Evolutionary conservation across 352 stramenopile genomes (phyloP), one percentile per base, ranked within the genome.

Genomic region (Phytopythium litorale): DNA sequence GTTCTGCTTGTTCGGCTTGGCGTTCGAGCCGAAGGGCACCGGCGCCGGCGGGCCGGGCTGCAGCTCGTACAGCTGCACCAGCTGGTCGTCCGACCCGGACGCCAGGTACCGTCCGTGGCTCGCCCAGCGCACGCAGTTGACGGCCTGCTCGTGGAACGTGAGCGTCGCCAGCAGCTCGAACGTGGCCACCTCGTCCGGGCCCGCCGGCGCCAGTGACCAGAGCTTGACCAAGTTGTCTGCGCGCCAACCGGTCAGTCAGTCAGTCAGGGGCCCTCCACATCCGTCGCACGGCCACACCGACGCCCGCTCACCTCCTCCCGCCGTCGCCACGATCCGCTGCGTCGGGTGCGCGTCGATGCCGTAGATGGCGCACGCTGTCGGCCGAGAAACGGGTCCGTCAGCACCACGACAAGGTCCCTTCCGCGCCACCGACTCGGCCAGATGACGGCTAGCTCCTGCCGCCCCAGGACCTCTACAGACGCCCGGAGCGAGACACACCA

Each of bases 51-150:
- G 68, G 2, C 87, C 87, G 4, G 65, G 28, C 58, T 96, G 79
- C 28, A 94, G 63, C 50, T 96, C 84, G 35, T 96, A 96, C 2
- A 96, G 71, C n/a, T 91, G 57, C 60, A 93, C 80, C 63, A 92
- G 64, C 52, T 93, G 84, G 66, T 96, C 87, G 62, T 96, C 87
- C 5, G 87, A 90, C 6, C 84, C 84, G 21, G 87, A 94, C 23
- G 87, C 87, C 50, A 96, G 79, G 58, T 91, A 94, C 23, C 79
- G 78, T 9, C 87, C 87, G 43, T 92, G 84, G 23, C 67, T 71
- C 15, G 87, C 84, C 87, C 87, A 96, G 15, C 87, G 87, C 55
- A 96, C 84, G 56, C 84, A 92, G 64, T 96, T 96, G 48, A 96
- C 87, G 5, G 87, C 84, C 66, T 94, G 84, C 60, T 94, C 78